A percentile compares a stretch with the other conserved stretches of the same genome.
Conservation (phyloP, 495 filamentous ascomycete species). For the Annulohypoxylon stygium region DNA sequence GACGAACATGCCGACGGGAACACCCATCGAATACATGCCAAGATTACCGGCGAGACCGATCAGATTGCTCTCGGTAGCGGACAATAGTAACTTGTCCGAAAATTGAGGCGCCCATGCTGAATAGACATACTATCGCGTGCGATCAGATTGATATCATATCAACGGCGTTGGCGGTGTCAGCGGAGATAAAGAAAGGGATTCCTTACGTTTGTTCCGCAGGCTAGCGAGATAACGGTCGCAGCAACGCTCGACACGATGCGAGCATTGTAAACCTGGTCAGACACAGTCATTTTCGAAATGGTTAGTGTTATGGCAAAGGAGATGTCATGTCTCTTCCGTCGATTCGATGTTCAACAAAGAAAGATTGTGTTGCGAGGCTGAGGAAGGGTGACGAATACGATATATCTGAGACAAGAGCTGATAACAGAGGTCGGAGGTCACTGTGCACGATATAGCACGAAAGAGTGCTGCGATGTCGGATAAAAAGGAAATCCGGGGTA, state of each 20-base stretch:
- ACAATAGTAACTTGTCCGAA: conserved; percentile 84
- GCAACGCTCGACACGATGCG: conserved; percentile 85
- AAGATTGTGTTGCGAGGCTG: conserved; percentile 17
- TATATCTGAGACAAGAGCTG: conserved; percentile 24
- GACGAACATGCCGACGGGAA: conserved; percentile 89
- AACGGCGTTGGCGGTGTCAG: not conserved
- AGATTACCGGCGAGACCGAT: conserved; percentile 94
- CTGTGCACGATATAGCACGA: conserved; percentile 32
- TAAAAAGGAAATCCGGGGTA: conserved; percentile 12
- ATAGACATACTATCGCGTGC: conserved; percentile 83
- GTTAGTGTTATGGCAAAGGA: conserved; percentile 12
- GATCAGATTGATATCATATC: conserved; percentile 17
- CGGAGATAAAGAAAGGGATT: not conserved
- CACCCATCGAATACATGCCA: conserved; percentile 93
- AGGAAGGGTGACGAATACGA: conserved; percentile 11
- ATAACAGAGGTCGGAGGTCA: conserved; percentile 25
- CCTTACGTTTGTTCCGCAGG: conserved; percentile 92
- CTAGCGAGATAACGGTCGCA: conserved; percentile 85
- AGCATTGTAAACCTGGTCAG: conserved; percentile 62
- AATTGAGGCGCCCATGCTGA: conserved; percentile 98
- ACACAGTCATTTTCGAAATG: conserved; percentile 49
- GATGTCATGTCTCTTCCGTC: conserved; percentile 40
- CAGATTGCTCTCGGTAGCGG: conserved; percentile 89
- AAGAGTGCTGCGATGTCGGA: not conserved
- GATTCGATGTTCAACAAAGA: conserved; percentile 41